These are phyloP conservation scores for Pseudozyma thailandica DNA, from an alignment of 1,284 basidiomycete genomes.

Conservation along the genomic window DNA sequence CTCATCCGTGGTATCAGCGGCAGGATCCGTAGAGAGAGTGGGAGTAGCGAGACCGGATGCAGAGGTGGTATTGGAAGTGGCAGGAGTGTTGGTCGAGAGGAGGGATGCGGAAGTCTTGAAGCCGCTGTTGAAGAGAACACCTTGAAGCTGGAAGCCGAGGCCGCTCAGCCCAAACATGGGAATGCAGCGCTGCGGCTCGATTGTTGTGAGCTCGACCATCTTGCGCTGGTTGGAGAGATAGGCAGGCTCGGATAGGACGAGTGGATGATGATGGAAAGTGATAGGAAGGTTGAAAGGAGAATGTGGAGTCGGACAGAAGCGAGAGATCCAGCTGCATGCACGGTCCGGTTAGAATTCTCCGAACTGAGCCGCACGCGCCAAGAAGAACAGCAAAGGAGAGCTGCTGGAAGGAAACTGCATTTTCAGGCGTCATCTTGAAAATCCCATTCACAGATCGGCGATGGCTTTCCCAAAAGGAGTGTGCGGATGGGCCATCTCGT, in stretches of 20 bases:
- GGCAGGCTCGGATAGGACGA: too few relatives aligned
- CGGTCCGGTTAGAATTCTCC: too few relatives aligned
- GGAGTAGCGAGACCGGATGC: conserved; percentile 39
- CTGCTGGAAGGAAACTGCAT: too few relatives aligned
- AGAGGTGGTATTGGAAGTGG: conserved; percentile 1
- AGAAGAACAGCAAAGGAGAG: background rate
- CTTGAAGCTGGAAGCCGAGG: conserved; percentile 37
- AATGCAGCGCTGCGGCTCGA: conserved; percentile 42
- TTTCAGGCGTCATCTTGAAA: too few relatives aligned
- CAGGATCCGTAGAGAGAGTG: conserved; percentile 23
- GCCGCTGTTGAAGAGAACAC: conserved; percentile 16
- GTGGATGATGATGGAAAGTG: too few relatives aligned
- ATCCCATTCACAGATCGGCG: conserved; percentile 11
- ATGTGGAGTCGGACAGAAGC: too few relatives aligned
- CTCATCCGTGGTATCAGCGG: conserved; percentile 16
- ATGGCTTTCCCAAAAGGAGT: conserved; percentile 2
- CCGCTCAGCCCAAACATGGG: conserved; percentile 43
- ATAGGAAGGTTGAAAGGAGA: background rate
- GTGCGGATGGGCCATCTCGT: conserved; percentile 26
- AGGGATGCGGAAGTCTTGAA: conserved; percentile 29
- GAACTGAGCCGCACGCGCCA: too few relatives aligned
- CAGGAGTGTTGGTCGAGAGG: conserved; percentile 19
- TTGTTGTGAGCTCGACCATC: conserved; percentile 28
- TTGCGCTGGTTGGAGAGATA: background rate
- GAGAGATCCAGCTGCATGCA: too few relatives aligned